These are phyloP conservation scores for Vitis hybrid DNA, from an alignment of 177 flowering plant species.

Conservation along the genomic window DNA sequence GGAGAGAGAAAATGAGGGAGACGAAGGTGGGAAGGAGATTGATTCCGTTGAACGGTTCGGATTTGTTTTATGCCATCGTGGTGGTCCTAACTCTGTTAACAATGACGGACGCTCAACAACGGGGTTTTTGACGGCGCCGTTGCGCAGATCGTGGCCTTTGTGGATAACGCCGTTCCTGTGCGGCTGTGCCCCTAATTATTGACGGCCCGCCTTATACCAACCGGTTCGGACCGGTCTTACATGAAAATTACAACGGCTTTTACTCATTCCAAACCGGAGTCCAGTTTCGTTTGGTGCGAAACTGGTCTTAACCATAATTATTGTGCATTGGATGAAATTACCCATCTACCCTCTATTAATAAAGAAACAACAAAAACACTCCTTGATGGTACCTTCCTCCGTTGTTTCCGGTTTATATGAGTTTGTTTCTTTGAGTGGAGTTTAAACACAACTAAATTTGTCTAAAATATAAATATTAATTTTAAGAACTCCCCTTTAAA, in stretches of 20 bases:
- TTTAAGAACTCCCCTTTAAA: no score
- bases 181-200: no score
- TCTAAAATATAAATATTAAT: no score
- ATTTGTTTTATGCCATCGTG: constrained; percentile 7
- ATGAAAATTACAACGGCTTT: constrained; percentile 11
- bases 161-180: constrained; percentile 1
- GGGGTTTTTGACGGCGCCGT: constrained; percentile 53
- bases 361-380: neutral
- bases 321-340: neutral
- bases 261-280: neutral
- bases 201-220: neutral
- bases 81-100: constrained; percentile 37
- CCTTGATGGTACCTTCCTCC: no score
- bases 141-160: constrained; percentile 20
- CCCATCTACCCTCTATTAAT: neutral
- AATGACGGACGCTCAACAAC: constrained; percentile 30
- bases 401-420: no score
- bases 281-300: constrained; percentile 12
- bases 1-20: constrained; percentile 10
- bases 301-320: constrained; percentile 21
- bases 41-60: constrained; percentile 20
- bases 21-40: constrained; percentile 12
- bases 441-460: neutral
- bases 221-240: constrained; percentile 6
- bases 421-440: no score